A percentile compares a stretch with the other conserved stretches of the same genome.
phyloP scores from a whole-genome alignment of 345 rosid genomes.

The Acer saccharum region DNA sequence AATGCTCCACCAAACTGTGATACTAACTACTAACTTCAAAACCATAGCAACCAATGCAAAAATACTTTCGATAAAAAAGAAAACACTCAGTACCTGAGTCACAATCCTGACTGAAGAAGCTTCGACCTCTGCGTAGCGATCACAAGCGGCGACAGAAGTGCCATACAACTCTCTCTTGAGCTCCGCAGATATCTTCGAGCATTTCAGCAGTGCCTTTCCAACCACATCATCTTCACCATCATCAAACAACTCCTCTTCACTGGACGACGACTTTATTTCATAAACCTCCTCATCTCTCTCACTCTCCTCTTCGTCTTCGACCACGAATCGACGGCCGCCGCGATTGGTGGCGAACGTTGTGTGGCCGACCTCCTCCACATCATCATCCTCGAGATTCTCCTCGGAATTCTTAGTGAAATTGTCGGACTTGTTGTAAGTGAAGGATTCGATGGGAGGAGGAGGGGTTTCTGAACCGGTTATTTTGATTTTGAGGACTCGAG shows the following conservation, averaged over 20 bases:
- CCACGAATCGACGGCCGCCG: constrained; percentile 69
- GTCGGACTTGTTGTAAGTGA: constrained; percentile 48
- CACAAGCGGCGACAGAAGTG: constrained; percentile 59
- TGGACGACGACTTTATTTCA: constrained; percentile 46
- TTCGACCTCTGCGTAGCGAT: constrained; percentile 83
- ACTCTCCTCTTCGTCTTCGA: constrained; percentile 49
- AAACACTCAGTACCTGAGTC: constrained; percentile 59
- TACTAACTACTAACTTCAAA: background rate
- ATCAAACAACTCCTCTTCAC: constrained; percentile 47
- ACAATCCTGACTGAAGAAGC: constrained; percentile 80
- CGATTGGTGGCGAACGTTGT: constrained; percentile 28
- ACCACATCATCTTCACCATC: constrained; percentile 71
- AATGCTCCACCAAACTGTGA: background rate
- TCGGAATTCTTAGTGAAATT: constrained; percentile 14
- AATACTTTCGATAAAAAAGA: background rate
- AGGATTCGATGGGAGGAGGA: constrained; percentile 76
- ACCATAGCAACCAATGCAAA: background rate
- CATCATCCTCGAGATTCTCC: constrained; percentile 61
- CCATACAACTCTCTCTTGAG: constrained; percentile 82
- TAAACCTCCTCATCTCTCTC: constrained; percentile 46
- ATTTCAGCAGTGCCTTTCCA: constrained; percentile 83
- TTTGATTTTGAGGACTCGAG: constrained; percentile 59
- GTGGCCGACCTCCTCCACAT: constrained; percentile 26
- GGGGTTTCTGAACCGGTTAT: constrained; percentile 28
- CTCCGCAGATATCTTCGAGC: constrained; percentile 79